phyloP scores from a whole-genome alignment of 1,284 basidiomycete species.

The Naganishia sp. region DNA sequence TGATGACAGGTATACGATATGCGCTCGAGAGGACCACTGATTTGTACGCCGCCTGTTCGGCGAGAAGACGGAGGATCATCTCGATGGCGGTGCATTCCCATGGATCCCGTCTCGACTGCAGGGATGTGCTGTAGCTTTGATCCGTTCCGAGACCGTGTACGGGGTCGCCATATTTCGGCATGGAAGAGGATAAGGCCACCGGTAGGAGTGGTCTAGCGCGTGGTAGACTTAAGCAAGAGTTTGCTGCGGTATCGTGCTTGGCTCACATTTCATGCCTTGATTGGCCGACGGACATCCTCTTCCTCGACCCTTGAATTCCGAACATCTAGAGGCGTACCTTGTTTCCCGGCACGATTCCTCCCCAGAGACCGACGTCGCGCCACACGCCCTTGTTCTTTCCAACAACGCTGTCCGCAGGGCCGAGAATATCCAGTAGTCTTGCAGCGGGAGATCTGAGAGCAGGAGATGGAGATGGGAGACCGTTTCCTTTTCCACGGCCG shows the following conservation, averaged over 20 bases:
- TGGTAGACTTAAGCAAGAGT: neutral
- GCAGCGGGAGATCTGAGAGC: too few relatives aligned
- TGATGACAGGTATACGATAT: conserved; percentile 91
- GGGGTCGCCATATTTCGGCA: conserved; percentile 71
- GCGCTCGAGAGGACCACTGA: conserved; percentile 47
- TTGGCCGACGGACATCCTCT: conserved; percentile 67
- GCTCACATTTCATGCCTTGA: conserved; percentile 70
- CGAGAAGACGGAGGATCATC: conserved; percentile 60
- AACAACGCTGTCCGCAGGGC: conserved; percentile 15
- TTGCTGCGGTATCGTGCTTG: neutral
- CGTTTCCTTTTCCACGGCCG: neutral
- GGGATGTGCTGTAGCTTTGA: conserved; percentile 71
- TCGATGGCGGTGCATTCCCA: conserved; percentile 76
- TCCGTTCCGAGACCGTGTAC: conserved; percentile 47
- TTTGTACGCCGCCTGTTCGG: conserved; percentile 25
- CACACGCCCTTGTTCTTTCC: conserved; percentile 50
- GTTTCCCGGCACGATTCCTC: conserved; percentile 87
- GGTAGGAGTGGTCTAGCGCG: conserved; percentile 57
- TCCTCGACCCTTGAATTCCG: conserved; percentile 57
- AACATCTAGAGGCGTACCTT: conserved; percentile 57
- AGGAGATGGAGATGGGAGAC: too few relatives aligned
- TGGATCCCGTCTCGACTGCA: conserved; percentile 73
- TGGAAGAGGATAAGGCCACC: conserved; percentile 79
- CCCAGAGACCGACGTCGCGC: conserved; percentile 91
- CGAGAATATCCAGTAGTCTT: conserved; percentile 27